phyloP scores from a whole-genome alignment of 2,329 filamentous ascomycete genomes.

The Colletotrichum graminicola region DNA sequence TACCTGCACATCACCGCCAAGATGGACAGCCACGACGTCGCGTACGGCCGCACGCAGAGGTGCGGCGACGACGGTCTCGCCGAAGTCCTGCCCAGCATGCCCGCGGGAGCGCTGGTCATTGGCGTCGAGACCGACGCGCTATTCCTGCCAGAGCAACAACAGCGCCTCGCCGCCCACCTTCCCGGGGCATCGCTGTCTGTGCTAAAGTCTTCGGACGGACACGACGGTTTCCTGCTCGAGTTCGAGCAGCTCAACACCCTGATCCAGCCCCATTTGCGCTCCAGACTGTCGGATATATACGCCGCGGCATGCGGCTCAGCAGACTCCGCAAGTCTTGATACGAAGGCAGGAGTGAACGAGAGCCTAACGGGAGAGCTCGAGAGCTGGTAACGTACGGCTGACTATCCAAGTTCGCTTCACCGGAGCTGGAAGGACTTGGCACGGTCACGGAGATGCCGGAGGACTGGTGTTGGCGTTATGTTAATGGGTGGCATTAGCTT shows the following conservation, averaged over 20 bases:
- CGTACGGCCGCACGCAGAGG: conserved; percentile 48
- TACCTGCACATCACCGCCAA: conserved; percentile 54
- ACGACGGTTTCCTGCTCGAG: conserved; percentile 54
- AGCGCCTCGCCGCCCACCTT: conserved; percentile 48
- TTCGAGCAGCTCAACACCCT: conserved; percentile 49
- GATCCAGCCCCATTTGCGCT: conserved; percentile 44
- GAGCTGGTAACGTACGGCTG: conserved; percentile 74
- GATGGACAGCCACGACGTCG: conserved; percentile 55
- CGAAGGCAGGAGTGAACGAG: not conserved
- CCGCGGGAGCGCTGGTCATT: conserved; percentile 49
- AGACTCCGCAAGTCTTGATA: not conserved
- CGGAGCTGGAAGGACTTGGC: no score
- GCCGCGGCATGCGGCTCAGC: not conserved
- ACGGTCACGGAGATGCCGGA: no score
- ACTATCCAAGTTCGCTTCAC: conserved; percentile 66
- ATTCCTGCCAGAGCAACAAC: conserved; percentile 51
- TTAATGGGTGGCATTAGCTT: no score
- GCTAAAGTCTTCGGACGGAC: conserved; percentile 49
- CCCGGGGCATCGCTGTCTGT: conserved; percentile 47
- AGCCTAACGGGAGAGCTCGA: conserved; percentile 32
- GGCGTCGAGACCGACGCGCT: conserved; percentile 52
- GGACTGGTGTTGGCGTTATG: no score
- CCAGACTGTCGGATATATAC: conserved; percentile 13
- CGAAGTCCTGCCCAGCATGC: conserved; percentile 44
- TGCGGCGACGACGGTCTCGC: conserved; percentile 52